Conservation (phyloP, 768 basidiomycete species). For the Panaeolus papilionaceus region DNA sequence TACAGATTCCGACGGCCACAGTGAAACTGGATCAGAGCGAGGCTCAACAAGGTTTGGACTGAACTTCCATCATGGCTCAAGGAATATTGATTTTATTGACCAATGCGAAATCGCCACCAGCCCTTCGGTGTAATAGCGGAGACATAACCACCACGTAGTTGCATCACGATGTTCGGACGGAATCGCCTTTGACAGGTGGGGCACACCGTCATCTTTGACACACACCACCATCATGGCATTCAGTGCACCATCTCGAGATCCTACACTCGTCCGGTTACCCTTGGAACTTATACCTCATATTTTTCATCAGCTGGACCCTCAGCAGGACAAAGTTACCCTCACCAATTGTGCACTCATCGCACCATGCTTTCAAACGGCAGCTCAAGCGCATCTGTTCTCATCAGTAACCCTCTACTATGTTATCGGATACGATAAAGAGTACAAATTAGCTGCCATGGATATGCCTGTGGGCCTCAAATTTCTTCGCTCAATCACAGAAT, state of each 20-base stretch:
- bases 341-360: background rate
- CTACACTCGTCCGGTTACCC: background rate
- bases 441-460: background rate
- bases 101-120: background rate
- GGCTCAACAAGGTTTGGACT: background rate
- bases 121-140: background rate
- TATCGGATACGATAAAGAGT: background rate
- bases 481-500: background rate
- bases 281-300: background rate
- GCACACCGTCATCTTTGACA: background rate
- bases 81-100: background rate
- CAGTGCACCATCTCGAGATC: background rate
- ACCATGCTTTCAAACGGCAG: background rate
- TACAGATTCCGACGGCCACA: background rate
- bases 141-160: background rate
- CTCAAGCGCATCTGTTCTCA: background rate
- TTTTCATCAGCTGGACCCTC: constrained; percentile 3
- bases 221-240: background rate
- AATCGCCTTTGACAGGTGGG: background rate
- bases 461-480: background rate
- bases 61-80: background rate
- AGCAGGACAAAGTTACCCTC: background rate
- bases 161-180: background rate
- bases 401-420: background rate
- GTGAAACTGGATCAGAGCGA: background rate